Conservation (phyloP, 257 asterid species). For the Nicotiana knightiana region DNA sequence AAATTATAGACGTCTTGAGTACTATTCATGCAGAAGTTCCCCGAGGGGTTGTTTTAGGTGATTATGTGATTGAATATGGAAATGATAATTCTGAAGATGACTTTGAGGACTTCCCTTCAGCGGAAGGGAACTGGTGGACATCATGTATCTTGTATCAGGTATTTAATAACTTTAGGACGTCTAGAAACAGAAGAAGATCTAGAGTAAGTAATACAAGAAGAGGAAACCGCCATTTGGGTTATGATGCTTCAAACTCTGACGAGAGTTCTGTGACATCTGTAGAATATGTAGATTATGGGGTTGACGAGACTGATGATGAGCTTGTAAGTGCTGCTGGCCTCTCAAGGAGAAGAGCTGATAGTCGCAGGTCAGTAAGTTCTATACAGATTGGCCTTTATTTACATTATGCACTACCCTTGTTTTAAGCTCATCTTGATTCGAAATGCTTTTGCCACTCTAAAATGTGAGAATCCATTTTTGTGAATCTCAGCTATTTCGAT, state of each 20-base stretch:
- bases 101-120: slow-evolving; percentile 54
- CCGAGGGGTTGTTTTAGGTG: slow-evolving; percentile 79
- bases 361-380: slow-evolving; percentile 49
- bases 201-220: slow-evolving; percentile 62
- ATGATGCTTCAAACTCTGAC: slow-evolving; percentile 63
- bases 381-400: neutral
- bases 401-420: neutral
- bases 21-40: slow-evolving; percentile 84
- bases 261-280: slow-evolving; percentile 72
- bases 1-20: slow-evolving; percentile 73
- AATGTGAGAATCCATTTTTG: neutral
- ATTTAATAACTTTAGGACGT: slow-evolving; percentile 59
- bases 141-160: slow-evolving; percentile 79
- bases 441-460: neutral
- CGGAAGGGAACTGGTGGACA: slow-evolving; percentile 78
- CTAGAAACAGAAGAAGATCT: slow-evolving; percentile 75
- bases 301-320: slow-evolving; percentile 54
- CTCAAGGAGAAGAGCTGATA: slow-evolving; percentile 49
- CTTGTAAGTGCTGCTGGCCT: slow-evolving; percentile 39
- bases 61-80: slow-evolving; percentile 87
- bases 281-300: slow-evolving; percentile 54
- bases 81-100: slow-evolving; percentile 75
- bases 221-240: slow-evolving; percentile 48
- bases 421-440: neutral
- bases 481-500: neutral